Percentiles rank a stretch among this genome's conserved stretches.
phyloP scores from a whole-genome alignment of 106 monocot genomes.

The Posidonia australis region DNA sequence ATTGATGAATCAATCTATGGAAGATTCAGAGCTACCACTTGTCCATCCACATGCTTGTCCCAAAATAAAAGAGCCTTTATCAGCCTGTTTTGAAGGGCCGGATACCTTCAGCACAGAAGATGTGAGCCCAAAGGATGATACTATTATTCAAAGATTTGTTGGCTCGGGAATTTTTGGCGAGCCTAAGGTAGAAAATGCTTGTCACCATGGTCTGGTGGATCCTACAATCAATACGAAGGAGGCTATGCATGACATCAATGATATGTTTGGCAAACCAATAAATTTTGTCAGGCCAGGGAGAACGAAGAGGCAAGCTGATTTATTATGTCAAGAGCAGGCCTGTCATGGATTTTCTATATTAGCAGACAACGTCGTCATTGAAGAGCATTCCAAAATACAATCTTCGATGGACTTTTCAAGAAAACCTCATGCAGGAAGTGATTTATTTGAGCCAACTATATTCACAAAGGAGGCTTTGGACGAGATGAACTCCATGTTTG shows the following conservation, averaged over 20 bases:
- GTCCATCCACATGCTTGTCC: neutral
- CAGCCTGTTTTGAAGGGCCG: neutral
- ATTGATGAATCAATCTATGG: neutral
- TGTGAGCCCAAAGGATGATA: constrained; percentile 36
- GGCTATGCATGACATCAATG: constrained; percentile 81
- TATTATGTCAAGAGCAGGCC: neutral
- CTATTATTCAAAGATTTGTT: constrained; percentile 54
- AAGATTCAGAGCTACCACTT: neutral
- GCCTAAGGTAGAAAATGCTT: constrained; percentile 70
- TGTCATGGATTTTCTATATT: constrained; percentile 43
- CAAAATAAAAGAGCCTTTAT: neutral
- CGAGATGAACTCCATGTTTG: constrained; percentile 90
- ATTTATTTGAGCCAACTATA: constrained; percentile 75
- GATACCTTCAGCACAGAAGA: constrained; percentile 5
- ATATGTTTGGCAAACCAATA: constrained; percentile 80
- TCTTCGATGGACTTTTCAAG: constrained; percentile 2
- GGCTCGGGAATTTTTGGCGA: constrained; percentile 53
- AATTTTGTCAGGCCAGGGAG: constrained; percentile 27
- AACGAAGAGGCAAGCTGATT: constrained; percentile 7
- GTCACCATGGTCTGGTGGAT: constrained; percentile 83
- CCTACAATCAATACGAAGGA: constrained; percentile 88
- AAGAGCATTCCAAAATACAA: neutral
- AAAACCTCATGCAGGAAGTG: constrained; percentile 11
- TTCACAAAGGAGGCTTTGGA: constrained; percentile 74
- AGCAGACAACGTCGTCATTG: constrained; percentile 37